Conservation (phyloP, 176 grass and related monocot species). For the Triticum timopheevii region DNA sequence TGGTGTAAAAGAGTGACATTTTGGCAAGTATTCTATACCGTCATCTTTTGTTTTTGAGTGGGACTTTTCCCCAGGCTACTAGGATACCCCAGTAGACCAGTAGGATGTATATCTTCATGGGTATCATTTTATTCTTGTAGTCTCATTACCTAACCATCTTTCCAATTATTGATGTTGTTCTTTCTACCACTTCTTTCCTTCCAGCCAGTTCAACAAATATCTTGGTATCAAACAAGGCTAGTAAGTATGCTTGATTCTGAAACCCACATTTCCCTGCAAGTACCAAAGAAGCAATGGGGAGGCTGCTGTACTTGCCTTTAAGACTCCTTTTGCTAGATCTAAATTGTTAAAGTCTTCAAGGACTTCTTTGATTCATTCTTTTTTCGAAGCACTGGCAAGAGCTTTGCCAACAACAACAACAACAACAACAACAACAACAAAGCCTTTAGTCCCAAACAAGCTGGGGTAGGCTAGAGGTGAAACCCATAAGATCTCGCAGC, state of each 20-base stretch:
- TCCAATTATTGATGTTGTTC: constrained; percentile 22
- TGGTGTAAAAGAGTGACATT: constrained; percentile 21
- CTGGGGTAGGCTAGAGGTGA: too few species aligned
- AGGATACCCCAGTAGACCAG: not conserved
- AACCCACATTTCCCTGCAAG: not conserved
- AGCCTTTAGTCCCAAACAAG: too few species aligned
- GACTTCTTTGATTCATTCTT: not conserved
- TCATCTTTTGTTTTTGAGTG: constrained; percentile 12
- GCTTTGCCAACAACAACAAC: too few species aligned
- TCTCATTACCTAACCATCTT: not conserved
- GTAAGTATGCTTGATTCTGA: not conserved
- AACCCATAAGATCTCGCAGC: too few species aligned
- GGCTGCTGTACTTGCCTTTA: constrained; percentile 11
- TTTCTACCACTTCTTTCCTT: not conserved
- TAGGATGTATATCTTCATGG: constrained; percentile 27
- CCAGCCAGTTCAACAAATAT: not conserved
- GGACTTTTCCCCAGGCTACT: constrained; percentile 17
- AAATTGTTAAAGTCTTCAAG: not conserved
- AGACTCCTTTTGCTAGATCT: not conserved
- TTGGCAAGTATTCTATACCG: constrained; percentile 28
- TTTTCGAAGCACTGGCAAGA: not conserved
- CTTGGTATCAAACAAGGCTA: not conserved
- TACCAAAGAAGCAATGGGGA: not conserved
- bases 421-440: too few species aligned
- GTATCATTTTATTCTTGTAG: constrained; percentile 34